Percentiles rank a stretch among this genome's conserved stretches.
phyloP scores from a whole-genome alignment of 371 early-diverging fungal genomes.

The Dipsacomyces acuminosporus region DNA sequence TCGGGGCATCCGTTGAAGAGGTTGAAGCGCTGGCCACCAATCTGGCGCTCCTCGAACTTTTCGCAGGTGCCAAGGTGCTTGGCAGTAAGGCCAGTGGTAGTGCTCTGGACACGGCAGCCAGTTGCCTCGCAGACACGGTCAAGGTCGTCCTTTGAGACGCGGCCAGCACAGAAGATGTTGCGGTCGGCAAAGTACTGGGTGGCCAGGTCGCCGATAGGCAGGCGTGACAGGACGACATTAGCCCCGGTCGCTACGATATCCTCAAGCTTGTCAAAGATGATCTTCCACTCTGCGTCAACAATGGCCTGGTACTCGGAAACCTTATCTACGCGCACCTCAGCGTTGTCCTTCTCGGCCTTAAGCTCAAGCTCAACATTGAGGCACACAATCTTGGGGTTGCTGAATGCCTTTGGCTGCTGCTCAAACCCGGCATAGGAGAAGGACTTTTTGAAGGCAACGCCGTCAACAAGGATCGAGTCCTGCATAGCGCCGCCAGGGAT shows the following conservation, averaged over 20 bases:
- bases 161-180: constrained; percentile 99
- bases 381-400: constrained; percentile 90
- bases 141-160: constrained; percentile 93
- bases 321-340: constrained; percentile 97
- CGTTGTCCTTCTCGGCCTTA: constrained; percentile 99
- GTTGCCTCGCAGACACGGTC: constrained; percentile 93
- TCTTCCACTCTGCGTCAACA: constrained; percentile 99
- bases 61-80: constrained; percentile 87
- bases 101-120: constrained; percentile 91
- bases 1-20: constrained; percentile 87
- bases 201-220: constrained; percentile 99
- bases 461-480: constrained; percentile 94
- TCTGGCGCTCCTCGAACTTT: constrained; percentile 96
- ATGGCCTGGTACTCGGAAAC: constrained; percentile 98
- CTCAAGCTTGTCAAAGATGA: constrained; percentile 98
- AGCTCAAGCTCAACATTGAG: constrained; percentile 99
- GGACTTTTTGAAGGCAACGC: constrained; percentile 99
- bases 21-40: constrained; percentile 98
- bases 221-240: constrained; percentile 97
- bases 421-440: constrained; percentile 99
- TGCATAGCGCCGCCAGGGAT: constrained; percentile 98
- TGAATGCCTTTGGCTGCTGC: constrained; percentile 98
- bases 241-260: constrained; percentile 97
- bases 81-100: constrained; percentile 78
- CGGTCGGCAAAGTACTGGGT: constrained; percentile 99